These are phyloP conservation scores for Iris pallida DNA, from an alignment of 116 monocot genomes.

Conservation along the genomic window DNA sequence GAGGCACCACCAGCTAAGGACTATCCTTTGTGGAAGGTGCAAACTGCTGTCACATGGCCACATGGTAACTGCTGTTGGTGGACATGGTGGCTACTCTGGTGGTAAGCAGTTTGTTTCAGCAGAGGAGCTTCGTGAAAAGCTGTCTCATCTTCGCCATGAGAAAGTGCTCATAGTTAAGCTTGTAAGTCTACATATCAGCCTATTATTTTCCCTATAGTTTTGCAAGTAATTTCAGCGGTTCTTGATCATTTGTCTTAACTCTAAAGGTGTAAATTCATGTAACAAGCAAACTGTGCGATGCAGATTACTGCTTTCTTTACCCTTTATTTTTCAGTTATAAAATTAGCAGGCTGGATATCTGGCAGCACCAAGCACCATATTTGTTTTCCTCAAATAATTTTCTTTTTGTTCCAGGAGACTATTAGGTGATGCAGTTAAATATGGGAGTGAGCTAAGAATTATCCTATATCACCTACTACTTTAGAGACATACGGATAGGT, in stretches of 20 bases:
- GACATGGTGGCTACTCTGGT: conserved; percentile 92
- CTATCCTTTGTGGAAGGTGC: conserved; percentile 89
- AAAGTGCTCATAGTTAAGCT: conserved; percentile 91
- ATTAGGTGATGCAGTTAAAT: neutral
- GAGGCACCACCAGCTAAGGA: conserved; percentile 79
- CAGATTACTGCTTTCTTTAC: neutral
- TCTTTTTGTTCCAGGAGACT: neutral
- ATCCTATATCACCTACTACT: no score
- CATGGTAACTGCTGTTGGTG: conserved; percentile 98
- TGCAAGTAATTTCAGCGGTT: neutral
- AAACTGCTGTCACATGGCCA: conserved; percentile 84
- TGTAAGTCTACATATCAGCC: conserved; percentile 35
- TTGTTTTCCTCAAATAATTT: neutral
- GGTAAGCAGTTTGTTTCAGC: conserved; percentile 92
- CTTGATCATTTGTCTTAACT: neutral
- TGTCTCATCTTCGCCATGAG: conserved; percentile 71
- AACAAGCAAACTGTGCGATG: neutral
- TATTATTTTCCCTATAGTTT: neutral
- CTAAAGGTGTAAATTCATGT: neutral
- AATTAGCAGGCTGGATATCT: neutral
- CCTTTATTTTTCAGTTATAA: no score
- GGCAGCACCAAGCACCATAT: neutral
- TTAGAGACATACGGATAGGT: no score
- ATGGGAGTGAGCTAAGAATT: no score
- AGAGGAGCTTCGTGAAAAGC: conserved; percentile 78